Evolutionary conservation across 805 yeast species (phyloP), one percentile per base, ranked within the genome.

Genomic region (Metschnikowia chrysomelidarum): DNA sequence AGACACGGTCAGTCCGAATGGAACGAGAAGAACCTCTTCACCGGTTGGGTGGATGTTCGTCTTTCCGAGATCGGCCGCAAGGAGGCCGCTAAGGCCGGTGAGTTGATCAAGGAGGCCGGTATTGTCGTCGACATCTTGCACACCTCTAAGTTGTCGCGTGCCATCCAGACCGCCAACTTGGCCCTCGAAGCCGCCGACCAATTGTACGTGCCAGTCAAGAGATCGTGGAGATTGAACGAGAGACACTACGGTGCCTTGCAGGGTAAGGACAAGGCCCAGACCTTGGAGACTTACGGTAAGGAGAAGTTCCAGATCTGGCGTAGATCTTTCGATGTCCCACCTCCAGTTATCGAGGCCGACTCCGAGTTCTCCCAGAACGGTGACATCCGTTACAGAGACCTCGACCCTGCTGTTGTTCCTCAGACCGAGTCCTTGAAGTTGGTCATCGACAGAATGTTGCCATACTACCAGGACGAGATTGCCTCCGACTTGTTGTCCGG

Each of bases 1-100:
- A 89, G 98, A 78, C 98, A 89, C 89, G 98, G 98, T 59, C 96
- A 91, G 77, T 86, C 95, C 73, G 97, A 87, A 69, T 89, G 98
- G 98, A 89, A 89, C 71, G 95, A 87, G 70, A 87, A 87, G 76
- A 91, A 89, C 79, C 76, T 89, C 54, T 89, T 89, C 83, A 89
- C 97, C 67, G 98, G 98, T 61, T 89, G 98, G 98, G 97, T 91
- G 47, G 98, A 89, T 68, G 95, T 87, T 53, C 73, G 77, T 59
- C 78, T 89, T 64, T 80, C 91, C 36, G 88, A 75, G 44, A 68
- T 76, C 53, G 98, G 98, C 69, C 78, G 75, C 63, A 75, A 81
- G 63, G 98, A 89, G 75, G 98, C 98, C 54, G 73, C 72, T 52
- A 82, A 85, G 64, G 98, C 97, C 50, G 98, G 97, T 69, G 87